A percentile compares a stretch with the other conserved stretches of the same genome.
Conservation (phyloP, 805 yeast genomes). For the Kuraishia hungarica region DNA sequence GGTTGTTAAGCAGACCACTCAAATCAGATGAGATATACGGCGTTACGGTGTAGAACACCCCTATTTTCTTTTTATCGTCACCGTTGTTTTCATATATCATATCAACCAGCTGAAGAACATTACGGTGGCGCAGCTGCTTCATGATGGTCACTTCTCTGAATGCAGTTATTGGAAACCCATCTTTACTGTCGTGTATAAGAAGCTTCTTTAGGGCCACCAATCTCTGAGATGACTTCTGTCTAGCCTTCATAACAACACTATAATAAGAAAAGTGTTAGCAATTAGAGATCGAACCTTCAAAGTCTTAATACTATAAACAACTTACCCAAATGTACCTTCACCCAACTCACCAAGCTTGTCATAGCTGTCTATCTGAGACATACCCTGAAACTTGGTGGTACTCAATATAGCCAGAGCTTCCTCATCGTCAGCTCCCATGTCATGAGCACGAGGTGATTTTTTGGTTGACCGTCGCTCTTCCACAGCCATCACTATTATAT, state of each 20-base stretch:
- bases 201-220: constrained; percentile 85
- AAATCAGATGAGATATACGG: constrained; percentile 92
- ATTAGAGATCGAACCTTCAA: background rate
- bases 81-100: constrained; percentile 52
- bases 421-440: background rate
- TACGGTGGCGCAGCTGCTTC: constrained; percentile 58
- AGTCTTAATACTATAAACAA: background rate
- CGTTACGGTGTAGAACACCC: constrained; percentile 71
- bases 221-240: constrained; percentile 38
- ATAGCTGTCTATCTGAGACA: constrained; percentile 23
- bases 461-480: background rate
- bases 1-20: constrained; percentile 82
- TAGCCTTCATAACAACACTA: constrained; percentile 78
- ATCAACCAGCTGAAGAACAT: constrained; percentile 71
- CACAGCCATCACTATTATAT: background rate
- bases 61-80: constrained; percentile 18
- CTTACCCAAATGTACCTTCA: constrained; percentile 72
- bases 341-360: constrained; percentile 42
- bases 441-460: background rate
- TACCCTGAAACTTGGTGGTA: constrained; percentile 12
- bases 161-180: constrained; percentile 90
- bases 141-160: constrained; percentile 83
- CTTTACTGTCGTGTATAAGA: constrained; percentile 67
- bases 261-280: constrained; percentile 14
- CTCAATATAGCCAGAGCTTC: background rate